These are phyloP conservation scores for Trichophaea hybrida DNA, from an alignment of 2,329 filamentous ascomycete species.

Conservation along the genomic window DNA sequence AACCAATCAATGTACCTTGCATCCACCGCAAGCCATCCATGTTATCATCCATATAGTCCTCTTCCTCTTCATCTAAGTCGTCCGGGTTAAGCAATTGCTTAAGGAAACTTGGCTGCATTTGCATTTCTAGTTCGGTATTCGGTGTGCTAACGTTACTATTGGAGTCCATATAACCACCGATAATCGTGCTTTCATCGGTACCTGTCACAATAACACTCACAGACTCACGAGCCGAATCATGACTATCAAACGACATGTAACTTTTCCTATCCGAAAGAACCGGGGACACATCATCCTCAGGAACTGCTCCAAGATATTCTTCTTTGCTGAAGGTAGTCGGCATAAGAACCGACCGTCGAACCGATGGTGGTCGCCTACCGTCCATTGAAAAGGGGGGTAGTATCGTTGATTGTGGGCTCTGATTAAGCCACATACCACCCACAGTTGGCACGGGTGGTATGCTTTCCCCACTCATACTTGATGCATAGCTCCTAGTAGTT, in stretches of 20 bases:
- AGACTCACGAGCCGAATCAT: slow-evolving; percentile 45
- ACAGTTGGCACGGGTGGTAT: slow-evolving; percentile 82
- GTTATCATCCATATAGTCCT: slow-evolving; percentile 22
- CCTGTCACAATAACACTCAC: slow-evolving; percentile 60
- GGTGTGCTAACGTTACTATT: slow-evolving; percentile 52
- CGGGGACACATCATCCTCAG: slow-evolving; percentile 56
- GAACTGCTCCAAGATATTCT: slow-evolving; percentile 19
- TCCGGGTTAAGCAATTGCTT: slow-evolving; percentile 77
- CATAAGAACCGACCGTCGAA: slow-evolving; percentile 21
- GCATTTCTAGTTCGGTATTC: slow-evolving; percentile 38
- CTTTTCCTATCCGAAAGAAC: slow-evolving; percentile 83
- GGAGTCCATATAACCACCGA: slow-evolving; percentile 68
- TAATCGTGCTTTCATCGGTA: slow-evolving; percentile 47
- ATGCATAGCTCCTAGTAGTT: slow-evolving; percentile 84
- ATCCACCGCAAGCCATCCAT: slow-evolving; percentile 99
- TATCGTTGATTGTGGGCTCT: slow-evolving; percentile 9
- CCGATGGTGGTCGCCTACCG: slow-evolving; percentile 16
- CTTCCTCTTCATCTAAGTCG: slow-evolving; percentile 55
- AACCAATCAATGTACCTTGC: slow-evolving; percentile 93
- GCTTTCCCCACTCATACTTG: slow-evolving; percentile 68
- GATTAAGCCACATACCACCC: slow-evolving; percentile 74
- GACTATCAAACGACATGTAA: slow-evolving; percentile 63
- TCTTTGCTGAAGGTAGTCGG: slow-evolving; percentile 21
- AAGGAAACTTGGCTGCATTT: slow-evolving; percentile 33
- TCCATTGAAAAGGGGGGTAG: slow-evolving; percentile 8